Evolutionary conservation across 495 filamentous ascomycete species (phyloP), one percentile per base, ranked within the genome.

Genomic region (Penicillium robsamsonii): DNA sequence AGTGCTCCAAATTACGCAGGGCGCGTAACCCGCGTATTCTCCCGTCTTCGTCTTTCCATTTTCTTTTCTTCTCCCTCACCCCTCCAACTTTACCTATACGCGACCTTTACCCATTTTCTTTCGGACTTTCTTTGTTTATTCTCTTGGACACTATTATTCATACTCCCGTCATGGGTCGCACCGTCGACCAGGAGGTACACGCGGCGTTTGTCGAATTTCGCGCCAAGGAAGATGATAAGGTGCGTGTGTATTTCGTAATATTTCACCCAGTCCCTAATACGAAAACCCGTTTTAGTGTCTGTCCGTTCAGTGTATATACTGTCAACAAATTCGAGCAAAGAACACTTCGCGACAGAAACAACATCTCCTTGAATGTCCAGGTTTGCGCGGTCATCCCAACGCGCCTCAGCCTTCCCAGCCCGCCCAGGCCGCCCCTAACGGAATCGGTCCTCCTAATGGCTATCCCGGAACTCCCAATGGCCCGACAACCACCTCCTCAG

Each of bases 151-250:
- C 9, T 47, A 31, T 20, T 47, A 4, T 15, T 41, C 18, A 44
- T 17, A 33, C 35, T 47, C 62, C 50, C 68, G 76, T 54, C 48
- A 82, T 82, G 79, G 79, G 79, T 67, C 78, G 79, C 46, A 82
- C 79, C 30, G 79, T 81, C 63, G 79, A 82, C 69, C 77, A 79
- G 63, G 79, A 81, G 62, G 79, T 82, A 57, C 79, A 82, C 67
- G 77, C 79, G 60, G 79, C 79, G 58, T 82, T 80, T 66, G 77
- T 82, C 67, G 79, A 82, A 69, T 82, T 82, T 62, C 76, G 79
- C 69, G 79, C 79, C 72, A 82, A 82, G 70, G 79, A 82, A 74
- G 79, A 81, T 69, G 79, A 82, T 69, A 82, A 82, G 78, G 79
- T 81, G 73, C 65, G 74, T 77, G 59, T 55, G 72, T 76, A 74